phyloP scores from a whole-genome alignment of 208 protist species.

The Wallacemonas sp. region DNA sequence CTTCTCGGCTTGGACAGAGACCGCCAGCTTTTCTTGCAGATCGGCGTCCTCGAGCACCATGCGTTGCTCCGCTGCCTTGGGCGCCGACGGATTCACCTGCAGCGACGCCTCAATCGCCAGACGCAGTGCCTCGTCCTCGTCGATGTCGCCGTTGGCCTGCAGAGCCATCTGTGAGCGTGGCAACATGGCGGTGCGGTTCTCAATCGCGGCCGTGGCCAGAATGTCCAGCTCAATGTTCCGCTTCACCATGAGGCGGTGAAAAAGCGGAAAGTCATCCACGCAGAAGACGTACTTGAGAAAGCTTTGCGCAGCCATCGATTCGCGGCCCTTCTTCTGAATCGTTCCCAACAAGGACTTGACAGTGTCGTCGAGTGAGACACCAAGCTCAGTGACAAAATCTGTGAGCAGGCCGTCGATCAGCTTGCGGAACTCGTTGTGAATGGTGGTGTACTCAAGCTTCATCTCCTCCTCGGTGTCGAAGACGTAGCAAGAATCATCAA shows the following conservation, averaged over 20 bases:
- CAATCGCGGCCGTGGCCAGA: constrained; percentile 53
- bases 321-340: constrained; percentile 12
- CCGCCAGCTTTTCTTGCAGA: constrained; percentile 64
- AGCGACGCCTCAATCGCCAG: constrained; percentile 77
- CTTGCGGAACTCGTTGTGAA: constrained; percentile 79
- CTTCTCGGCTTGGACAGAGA: constrained; percentile 55
- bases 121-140: constrained; percentile 76
- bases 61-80: neutral
- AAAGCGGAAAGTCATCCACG: constrained; percentile 88
- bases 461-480: constrained; percentile 90
- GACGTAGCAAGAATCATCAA: constrained; percentile 91
- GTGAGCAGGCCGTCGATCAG: constrained; percentile 88
- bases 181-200: neutral
- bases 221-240: constrained; percentile 92
- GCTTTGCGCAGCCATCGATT: constrained; percentile 33
- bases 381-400: constrained; percentile 77
- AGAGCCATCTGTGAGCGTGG: constrained; percentile 20
- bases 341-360: constrained; percentile 44
- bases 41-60: constrained; percentile 70
- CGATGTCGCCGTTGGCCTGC: constrained; percentile 50
- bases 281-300: constrained; percentile 77
- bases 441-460: constrained; percentile 86
- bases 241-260: constrained; percentile 90
- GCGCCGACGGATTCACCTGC: constrained; percentile 28
- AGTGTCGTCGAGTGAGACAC: constrained; percentile 57